Evolutionary conservation across 805 yeast species (phyloP), one percentile per base, ranked within the genome.

Genomic region (Grigorovia humatica): DNA sequence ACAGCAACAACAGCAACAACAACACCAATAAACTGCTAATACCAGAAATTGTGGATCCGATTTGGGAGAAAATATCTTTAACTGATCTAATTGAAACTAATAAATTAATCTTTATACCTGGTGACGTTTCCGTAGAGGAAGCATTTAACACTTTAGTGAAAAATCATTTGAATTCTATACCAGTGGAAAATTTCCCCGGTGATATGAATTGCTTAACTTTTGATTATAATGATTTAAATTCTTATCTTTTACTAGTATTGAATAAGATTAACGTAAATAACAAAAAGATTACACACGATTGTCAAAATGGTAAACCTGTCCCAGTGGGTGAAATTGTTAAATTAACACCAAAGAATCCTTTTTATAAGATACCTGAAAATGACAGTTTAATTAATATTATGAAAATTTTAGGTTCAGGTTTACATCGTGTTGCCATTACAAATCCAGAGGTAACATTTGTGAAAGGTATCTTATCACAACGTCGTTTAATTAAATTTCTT

Each of bases 341-440:
- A 59, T 71, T 93, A 55, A 84, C 91, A 20, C 89, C 88, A 35
- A 90, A 90, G 64, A 91, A 88, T 62, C 96, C 96, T 2, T 88
- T 90, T 63, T 77, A 85, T 55, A 85, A 87, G 63, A 72, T 93
- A 52, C 78, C 81, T 45, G 89, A 87, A 59, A 63, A 74, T 17
- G 89, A 84, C 51, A 78, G 82, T 19, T 71, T 91, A 49, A 75
- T 83, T 44, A 76, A 80, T 5, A 96, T 88, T 2, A 85, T 87
- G 59, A 95, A 88, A 66, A 81, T 86, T 12, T 73, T 91, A 55
- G 98, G 97, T n/a, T 80, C 86, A 43, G 99, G 99, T 19, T 96
- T 90, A 2, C 99, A 93, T 70, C 77, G 99, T 64, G 80, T 91
- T 19, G 96, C 97, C 11, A 86, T 90, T 51, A 76, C 84, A 20